These are phyloP conservation scores for Cladosporium sp. DNA, from an alignment of 2,329 filamentous ascomycete species.

Conservation along the genomic window DNA sequence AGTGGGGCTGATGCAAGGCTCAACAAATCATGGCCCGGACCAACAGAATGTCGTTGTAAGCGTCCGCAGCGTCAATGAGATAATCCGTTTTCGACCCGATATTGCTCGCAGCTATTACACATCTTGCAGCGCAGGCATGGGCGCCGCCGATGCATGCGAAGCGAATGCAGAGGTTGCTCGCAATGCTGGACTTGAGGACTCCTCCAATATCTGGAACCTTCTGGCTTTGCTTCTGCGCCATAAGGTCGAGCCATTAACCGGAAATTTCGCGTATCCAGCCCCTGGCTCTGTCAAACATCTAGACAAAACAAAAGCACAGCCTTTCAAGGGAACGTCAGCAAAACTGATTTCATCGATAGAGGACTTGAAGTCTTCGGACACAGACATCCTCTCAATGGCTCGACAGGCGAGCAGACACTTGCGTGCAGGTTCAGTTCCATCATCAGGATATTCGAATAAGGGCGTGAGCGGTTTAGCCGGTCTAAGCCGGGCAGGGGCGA, in stretches of 20 bases:
- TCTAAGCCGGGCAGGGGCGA: slow-evolving; percentile 31
- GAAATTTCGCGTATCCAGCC: slow-evolving; percentile 38
- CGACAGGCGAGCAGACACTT: slow-evolving; percentile 49
- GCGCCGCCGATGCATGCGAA: slow-evolving; percentile 63
- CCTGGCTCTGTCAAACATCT: neutral
- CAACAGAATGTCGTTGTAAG: slow-evolving; percentile 64
- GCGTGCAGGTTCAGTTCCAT: slow-evolving; percentile 46
- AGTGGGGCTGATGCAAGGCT: slow-evolving; percentile 8
- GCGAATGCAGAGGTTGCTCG: slow-evolving; percentile 78
- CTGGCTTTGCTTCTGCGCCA: slow-evolving; percentile 71
- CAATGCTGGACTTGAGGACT: slow-evolving; percentile 63
- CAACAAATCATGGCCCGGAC: slow-evolving; percentile 16
- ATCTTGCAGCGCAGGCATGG: slow-evolving; percentile 62
- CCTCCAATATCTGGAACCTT: slow-evolving; percentile 80
- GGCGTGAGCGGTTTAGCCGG: neutral
- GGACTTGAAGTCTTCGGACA: slow-evolving; percentile 44
- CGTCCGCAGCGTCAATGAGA: slow-evolving; percentile 63
- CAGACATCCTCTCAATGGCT: slow-evolving; percentile 65
- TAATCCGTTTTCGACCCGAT: slow-evolving; percentile 72
- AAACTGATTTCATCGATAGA: slow-evolving; percentile 35
- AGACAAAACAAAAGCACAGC: neutral
- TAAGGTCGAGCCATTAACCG: slow-evolving; percentile 46
- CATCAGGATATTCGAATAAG: neutral
- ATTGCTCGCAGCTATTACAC: slow-evolving; percentile 78
- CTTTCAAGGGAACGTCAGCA: neutral